These are phyloP conservation scores for Chrysoporthe deuterocubensis DNA, from an alignment of 2,329 filamentous ascomycete genomes.

Conservation along the genomic window DNA sequence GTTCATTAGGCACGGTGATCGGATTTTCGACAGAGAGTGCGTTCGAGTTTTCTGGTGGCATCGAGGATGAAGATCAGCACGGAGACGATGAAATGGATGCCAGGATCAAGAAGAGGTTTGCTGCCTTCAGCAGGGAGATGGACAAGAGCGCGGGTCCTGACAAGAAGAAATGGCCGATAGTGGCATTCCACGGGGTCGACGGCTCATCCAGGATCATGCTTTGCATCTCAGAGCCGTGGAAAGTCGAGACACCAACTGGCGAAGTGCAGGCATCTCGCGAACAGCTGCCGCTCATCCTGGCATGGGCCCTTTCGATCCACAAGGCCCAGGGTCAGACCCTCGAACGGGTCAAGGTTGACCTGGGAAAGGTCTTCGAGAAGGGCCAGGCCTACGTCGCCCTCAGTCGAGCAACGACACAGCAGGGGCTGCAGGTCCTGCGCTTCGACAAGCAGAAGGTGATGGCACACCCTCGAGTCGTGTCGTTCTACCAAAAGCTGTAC, in stretches of 20 bases:
- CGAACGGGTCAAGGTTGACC: conserved; percentile 90
- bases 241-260: conserved; percentile 93
- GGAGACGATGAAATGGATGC: conserved; percentile 35
- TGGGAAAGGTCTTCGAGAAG: conserved; percentile 93
- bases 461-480: conserved; percentile 84
- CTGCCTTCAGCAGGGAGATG: conserved; percentile 49
- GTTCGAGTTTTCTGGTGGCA: conserved; percentile 41
- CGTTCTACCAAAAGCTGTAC: conserved; percentile 83
- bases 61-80: conserved; percentile 44
- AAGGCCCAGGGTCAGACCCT: conserved; percentile 96
- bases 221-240: conserved; percentile 89
- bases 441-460: conserved; percentile 93
- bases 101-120: conserved; percentile 61
- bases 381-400: conserved; percentile 97
- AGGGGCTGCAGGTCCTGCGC: conserved; percentile 82
- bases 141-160: conserved; percentile 43
- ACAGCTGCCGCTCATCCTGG: conserved; percentile 86
- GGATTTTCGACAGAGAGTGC: conserved; percentile 67
- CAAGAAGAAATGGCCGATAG: conserved; percentile 74
- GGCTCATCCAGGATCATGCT: conserved; percentile 77
- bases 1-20: conserved; percentile 84
- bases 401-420: conserved; percentile 86
- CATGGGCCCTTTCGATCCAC: conserved; percentile 97
- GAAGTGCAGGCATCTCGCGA: conserved; percentile 87
- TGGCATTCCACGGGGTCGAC: conserved; percentile 81